Evolutionary conservation across 129 eudicot species (phyloP).

Genomic region (Erigeron canadensis): DNA sequence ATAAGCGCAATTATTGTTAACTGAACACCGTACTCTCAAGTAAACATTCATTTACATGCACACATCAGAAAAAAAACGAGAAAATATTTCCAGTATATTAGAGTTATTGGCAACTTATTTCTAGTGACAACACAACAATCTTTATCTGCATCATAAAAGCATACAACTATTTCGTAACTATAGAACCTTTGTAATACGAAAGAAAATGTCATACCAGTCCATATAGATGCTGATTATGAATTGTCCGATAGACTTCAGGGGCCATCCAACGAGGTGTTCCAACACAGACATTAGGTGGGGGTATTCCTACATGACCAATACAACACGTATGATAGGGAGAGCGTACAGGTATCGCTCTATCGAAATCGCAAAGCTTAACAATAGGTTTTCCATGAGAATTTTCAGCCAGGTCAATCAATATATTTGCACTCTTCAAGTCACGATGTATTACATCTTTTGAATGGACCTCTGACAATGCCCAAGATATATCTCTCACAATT

Average conservation of each 20-base stretch:
- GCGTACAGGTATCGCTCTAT: slow-evolving; percentile 83
- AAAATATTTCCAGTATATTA: too few species aligned
- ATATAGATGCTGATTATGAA: slow-evolving; percentile 51
- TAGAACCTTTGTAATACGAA: neutral
- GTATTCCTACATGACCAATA: slow-evolving; percentile 78
- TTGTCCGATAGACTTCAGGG: slow-evolving; percentile 82
- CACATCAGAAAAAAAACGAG: neutral
- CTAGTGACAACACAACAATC: too few species aligned
- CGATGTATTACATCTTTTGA: slow-evolving; percentile 85
- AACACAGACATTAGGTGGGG: slow-evolving; percentile 87
- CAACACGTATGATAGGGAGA: slow-evolving; percentile 81
- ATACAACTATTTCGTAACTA: neutral
- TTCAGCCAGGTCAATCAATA: slow-evolving; percentile 62
- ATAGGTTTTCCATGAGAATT: slow-evolving; percentile 59
- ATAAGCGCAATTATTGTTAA: neutral
- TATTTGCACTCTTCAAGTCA: slow-evolving; percentile 89
- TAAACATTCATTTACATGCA: neutral
- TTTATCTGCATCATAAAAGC: too few species aligned
- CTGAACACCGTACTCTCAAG: too few species aligned
- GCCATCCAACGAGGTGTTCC: slow-evolving; percentile 99
- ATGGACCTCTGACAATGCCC: slow-evolving; percentile 81
- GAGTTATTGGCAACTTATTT: too few species aligned
- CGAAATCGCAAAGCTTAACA: slow-evolving; percentile 90
- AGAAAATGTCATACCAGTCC: slow-evolving; percentile 61
- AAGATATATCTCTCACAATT: slow-evolving; percentile 71